Percentiles rank a stretch among this genome's conserved stretches.
Evolutionary conservation across 495 filamentous ascomycete genomes (phyloP).

Genomic region (Diplogelasinospora grovesii): DNA sequence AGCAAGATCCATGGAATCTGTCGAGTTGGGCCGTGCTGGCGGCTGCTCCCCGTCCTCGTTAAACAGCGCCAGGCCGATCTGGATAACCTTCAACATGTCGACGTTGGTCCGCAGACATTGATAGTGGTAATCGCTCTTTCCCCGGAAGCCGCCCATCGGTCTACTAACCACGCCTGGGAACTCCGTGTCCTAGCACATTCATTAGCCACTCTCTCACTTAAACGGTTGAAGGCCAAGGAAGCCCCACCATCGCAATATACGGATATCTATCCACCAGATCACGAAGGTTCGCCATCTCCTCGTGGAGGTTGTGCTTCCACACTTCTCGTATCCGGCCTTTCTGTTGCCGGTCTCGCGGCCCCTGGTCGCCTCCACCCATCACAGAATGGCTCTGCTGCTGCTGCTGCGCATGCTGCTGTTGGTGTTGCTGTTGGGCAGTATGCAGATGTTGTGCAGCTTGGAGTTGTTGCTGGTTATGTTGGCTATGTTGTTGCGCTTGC

Average conservation of each 20-base stretch:
- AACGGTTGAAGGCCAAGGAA: neutral
- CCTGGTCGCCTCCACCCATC: constrained; percentile 39
- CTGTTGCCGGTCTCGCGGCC: constrained; percentile 36
- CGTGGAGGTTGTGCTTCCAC: constrained; percentile 84
- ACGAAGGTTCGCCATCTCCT: constrained; percentile 78
- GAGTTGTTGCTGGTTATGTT: constrained; percentile 48
- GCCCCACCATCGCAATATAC: constrained; percentile 90
- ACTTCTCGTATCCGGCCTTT: constrained; percentile 87
- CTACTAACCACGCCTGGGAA: constrained; percentile 94
- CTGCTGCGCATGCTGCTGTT: constrained; percentile 30
- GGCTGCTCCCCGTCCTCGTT: constrained; percentile 79
- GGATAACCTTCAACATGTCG: constrained; percentile 93
- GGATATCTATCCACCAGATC: constrained; percentile 81
- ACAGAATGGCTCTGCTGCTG: constrained; percentile 49
- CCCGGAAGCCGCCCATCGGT: constrained; percentile 87
- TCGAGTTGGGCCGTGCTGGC: constrained; percentile 51
- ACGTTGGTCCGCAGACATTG: constrained; percentile 96
- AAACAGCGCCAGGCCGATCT: constrained; percentile 90
- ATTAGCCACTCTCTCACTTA: constrained; percentile 14
- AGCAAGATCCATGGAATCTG: constrained; percentile 47
- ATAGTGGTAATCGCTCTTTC: constrained; percentile 96
- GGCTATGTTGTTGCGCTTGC: constrained; percentile 32
- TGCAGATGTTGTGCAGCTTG: constrained; percentile 23
- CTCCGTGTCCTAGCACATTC: constrained; percentile 72
- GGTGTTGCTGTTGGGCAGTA: constrained; percentile 51